A percentile compares a stretch with the other conserved stretches of the same genome.
Conservation (phyloP, 208 protist species). For the Trypanosomatidae sp. region DNA sequence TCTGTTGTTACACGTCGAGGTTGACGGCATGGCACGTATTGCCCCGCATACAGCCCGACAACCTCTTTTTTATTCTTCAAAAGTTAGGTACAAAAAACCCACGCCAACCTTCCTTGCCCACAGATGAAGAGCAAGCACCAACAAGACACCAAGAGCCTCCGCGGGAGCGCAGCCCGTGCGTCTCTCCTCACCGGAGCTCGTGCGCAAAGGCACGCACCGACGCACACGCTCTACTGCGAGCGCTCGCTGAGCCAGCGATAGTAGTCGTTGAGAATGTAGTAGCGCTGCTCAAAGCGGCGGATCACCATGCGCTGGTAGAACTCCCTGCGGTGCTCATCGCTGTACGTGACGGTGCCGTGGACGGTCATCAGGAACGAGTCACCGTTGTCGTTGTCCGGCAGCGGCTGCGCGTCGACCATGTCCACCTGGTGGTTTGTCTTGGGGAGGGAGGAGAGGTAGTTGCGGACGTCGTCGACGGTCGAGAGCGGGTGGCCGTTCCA, state of each 20-base stretch:
- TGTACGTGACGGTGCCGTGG: slow-evolving; percentile 82
- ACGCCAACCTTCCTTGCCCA: too few relatives aligned
- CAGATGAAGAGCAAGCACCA: too few relatives aligned
- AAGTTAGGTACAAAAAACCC: too few relatives aligned
- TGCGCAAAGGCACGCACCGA: too few relatives aligned
- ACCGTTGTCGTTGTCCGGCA: slow-evolving; percentile 73
- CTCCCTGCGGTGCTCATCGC: slow-evolving; percentile 84
- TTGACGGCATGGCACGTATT: too few relatives aligned
- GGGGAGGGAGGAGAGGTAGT: slow-evolving; percentile 68
- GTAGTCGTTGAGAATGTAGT: slow-evolving; percentile 92
- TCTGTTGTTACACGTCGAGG: too few relatives aligned
- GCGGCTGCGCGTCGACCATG: slow-evolving; percentile 86
- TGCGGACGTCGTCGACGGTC: slow-evolving; percentile 37
- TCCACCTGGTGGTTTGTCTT: slow-evolving; percentile 80
- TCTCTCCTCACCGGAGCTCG: too few relatives aligned
- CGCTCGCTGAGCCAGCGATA: slow-evolving; percentile 87
- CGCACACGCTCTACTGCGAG: slow-evolving; percentile 32
- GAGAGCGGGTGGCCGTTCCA: slow-evolving; percentile 86
- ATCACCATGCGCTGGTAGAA: slow-evolving; percentile 89
- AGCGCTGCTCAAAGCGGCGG: slow-evolving; percentile 60
- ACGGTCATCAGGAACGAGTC: slow-evolving; percentile 84
- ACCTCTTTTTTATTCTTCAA: too few relatives aligned
- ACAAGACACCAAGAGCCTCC: too few relatives aligned
- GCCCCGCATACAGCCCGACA: too few relatives aligned
- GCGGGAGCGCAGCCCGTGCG: too few relatives aligned